Evolutionary conservation across 192 early-diverging fungal species (phyloP), one percentile per base, ranked within the genome.

Genomic region (Coemansia sp.): DNA sequence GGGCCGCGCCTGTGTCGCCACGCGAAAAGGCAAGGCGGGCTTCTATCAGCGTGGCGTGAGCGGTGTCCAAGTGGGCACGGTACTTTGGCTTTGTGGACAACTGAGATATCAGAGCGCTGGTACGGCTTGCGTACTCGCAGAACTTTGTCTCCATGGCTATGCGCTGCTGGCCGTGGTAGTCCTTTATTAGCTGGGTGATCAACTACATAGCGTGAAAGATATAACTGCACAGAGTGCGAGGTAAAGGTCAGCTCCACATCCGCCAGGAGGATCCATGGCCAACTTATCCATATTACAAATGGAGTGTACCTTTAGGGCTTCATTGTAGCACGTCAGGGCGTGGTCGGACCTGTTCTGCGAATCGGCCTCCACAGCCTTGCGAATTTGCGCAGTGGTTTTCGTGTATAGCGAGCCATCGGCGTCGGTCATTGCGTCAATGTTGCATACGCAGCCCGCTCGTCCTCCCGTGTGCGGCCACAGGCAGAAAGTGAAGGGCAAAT

Each of bases 361-460:
- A 56, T 81, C 79, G n/a, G 79, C 79, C n/a, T 63, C 59, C 33
- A 81, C 74, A 2, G 79, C 79, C 45, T 44, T 54, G 59, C 54
- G 51, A 63, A 76, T 65, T 9, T 73, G 67, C 40, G 72, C 79
- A 4, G 73, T 62, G 39, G 74, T 75, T 33, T 67, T 75, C 54
- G 46, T 37, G 19, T 75, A 75, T 8, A 69, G 73, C 73, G 68
- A 51, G 9, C 51, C 62, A 62, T 42, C 46, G 14, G 59, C 39
- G 13, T 61, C 63, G 17, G 73, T 50, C 73, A 75, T 75, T 69
- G 46, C 46, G 46, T 50, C 46, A 50, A 50, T 11, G 46, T 50
- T 21, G 46, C 46, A 50, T 50, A 7, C 46, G 21, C 46, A 50
- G 19, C n/a, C 46, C 46, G 19, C 46, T 19, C 19, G 19, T 21